These are phyloP conservation scores for Sonneratia caseolaris DNA, from an alignment of 345 rosid genomes.

Conservation along the genomic window DNA sequence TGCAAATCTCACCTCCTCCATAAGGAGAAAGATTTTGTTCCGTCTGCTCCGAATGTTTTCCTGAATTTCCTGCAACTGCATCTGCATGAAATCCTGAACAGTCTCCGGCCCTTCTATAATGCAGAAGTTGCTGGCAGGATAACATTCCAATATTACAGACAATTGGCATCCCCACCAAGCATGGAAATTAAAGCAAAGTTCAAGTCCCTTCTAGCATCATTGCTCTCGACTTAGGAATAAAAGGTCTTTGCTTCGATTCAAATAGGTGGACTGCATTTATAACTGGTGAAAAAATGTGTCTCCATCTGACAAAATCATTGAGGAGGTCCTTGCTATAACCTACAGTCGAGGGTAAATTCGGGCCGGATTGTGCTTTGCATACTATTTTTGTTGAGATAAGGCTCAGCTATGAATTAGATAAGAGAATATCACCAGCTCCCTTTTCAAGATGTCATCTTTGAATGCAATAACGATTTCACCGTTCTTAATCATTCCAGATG, in stretches of 20 bases:
- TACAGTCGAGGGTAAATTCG: background rate
- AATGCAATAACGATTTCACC: background rate
- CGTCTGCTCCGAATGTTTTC: slow-evolving; percentile 84
- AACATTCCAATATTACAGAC: background rate
- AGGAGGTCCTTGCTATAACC: background rate
- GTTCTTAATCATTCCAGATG: background rate
- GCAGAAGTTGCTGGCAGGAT: slow-evolving; percentile 55
- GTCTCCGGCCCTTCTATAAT: slow-evolving; percentile 95
- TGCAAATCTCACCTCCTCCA: slow-evolving; percentile 66
- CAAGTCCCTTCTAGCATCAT: background rate
- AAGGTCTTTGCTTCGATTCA: too few relatives aligned
- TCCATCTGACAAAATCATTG: background rate
- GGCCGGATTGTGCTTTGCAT: background rate
- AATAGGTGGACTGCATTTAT: background rate
- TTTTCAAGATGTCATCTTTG: background rate
- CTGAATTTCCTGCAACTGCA: slow-evolving; percentile 78
- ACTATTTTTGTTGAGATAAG: background rate
- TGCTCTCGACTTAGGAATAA: background rate
- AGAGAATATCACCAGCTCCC: background rate
- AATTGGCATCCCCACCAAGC: background rate
- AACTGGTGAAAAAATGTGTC: background rate
- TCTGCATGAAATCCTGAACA: slow-evolving; percentile 75
- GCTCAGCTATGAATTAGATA: background rate
- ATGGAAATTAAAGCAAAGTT: background rate
- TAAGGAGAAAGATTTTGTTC: slow-evolving; percentile 85